phyloP scores from a whole-genome alignment of 1,139 yeast species.

The Oligophagozyma castellii region DNA sequence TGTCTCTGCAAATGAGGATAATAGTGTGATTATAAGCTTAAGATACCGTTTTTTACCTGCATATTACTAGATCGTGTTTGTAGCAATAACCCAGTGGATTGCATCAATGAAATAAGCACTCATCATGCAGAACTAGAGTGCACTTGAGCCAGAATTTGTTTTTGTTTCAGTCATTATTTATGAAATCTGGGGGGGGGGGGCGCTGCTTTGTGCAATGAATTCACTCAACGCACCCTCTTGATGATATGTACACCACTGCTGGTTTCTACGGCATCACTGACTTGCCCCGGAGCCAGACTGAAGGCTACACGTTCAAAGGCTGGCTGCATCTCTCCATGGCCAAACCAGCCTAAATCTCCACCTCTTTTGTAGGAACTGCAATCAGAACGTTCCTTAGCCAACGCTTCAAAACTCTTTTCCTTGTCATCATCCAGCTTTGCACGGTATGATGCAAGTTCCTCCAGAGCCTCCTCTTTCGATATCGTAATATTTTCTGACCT shows the following conservation, averaged over 20 bases:
- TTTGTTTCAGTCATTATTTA: background rate
- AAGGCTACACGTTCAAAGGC: slow-evolving; percentile 82
- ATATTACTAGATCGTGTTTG: too few relatives aligned
- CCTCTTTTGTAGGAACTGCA: slow-evolving; percentile 78
- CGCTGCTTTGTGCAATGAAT: too few relatives aligned
- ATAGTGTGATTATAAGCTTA: too few relatives aligned
- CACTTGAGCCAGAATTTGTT: background rate
- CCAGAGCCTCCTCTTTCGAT: slow-evolving; percentile 72
- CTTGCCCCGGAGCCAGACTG: slow-evolving; percentile 66
- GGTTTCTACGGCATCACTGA: slow-evolving; percentile 73
- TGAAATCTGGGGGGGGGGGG: background rate
- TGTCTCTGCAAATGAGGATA: too few relatives aligned
- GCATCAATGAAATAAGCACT: too few relatives aligned
- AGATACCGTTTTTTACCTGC: too few relatives aligned
- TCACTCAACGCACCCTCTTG: slow-evolving; percentile 63
- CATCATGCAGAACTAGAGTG: too few relatives aligned
- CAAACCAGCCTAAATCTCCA: slow-evolving; percentile 86
- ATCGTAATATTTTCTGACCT: slow-evolving; percentile 63
- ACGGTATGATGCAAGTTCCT: slow-evolving; percentile 45
- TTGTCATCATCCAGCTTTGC: slow-evolving; percentile 54
- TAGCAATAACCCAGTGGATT: too few relatives aligned
- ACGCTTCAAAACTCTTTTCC: slow-evolving; percentile 40
- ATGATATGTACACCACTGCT: slow-evolving; percentile 87
- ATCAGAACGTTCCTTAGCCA: slow-evolving; percentile 78
- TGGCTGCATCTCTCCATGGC: slow-evolving; percentile 90